Percentiles rank a stretch among this genome's conserved stretches.
Evolutionary conservation across 2,329 filamentous ascomycete species (phyloP).

Genomic region (Penicillium vulpinum): DNA sequence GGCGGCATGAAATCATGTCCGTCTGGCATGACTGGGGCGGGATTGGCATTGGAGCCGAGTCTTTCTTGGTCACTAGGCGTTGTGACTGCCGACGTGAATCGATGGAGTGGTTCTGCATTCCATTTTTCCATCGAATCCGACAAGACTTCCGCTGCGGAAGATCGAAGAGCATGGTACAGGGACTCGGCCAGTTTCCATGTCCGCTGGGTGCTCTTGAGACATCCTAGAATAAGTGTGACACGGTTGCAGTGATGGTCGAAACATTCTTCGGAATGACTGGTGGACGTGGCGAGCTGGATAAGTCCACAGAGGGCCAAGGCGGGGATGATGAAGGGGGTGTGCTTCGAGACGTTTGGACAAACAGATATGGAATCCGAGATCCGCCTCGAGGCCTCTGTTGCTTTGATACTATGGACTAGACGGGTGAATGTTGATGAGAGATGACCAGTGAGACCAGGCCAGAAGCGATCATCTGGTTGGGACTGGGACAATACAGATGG

Average conservation of each 20-base stretch:
- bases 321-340: conserved; percentile 35
- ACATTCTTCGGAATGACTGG: conserved; percentile 38
- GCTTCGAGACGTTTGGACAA: conserved; percentile 33
- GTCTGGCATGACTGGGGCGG: conserved; percentile 19
- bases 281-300: conserved; percentile 36
- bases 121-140: conserved; percentile 31
- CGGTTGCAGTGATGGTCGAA: conserved; percentile 42
- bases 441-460: conserved; percentile 28
- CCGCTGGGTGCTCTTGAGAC: conserved; percentile 32
- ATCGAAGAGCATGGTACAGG: conserved; percentile 30
- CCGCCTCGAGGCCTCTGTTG: conserved; percentile 36
- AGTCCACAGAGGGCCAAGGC: conserved; percentile 34
- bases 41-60: conserved; percentile 13
- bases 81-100: conserved; percentile 21
- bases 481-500: conserved; percentile 29
- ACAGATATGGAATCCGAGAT: conserved; percentile 37
- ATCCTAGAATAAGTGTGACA: conserved; percentile 38
- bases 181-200: conserved; percentile 34
- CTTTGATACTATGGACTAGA: conserved; percentile 37
- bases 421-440: conserved; percentile 36
- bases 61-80: conserved; percentile 21
- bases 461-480: conserved; percentile 26
- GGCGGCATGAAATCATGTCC: conserved; percentile 29
- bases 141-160: conserved; percentile 30
- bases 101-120: conserved; percentile 28